Evolutionary conservation across 129 eudicot genomes (phyloP), one percentile per base, ranked within the genome.

Genomic region (Arctium minus): DNA sequence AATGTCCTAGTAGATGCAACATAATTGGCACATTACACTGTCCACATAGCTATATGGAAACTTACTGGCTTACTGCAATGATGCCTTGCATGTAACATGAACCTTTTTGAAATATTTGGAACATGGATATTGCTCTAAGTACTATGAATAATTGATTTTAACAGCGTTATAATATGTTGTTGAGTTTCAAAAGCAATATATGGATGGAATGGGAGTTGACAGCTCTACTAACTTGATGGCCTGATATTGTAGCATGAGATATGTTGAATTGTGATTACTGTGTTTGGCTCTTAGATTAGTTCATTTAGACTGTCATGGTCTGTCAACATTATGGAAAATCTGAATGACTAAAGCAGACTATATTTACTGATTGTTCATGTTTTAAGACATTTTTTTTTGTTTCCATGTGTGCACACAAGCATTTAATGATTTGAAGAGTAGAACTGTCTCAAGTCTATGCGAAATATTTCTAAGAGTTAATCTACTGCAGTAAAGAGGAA

Each of bases 401-500:
- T 64, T 64, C 0, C 70, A 64, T 64, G 70, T 64, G 70, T 64
- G 31, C 12, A 64, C 12, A 64, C 70, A 64, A 2, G 5, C 65
- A n/a, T 64, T 60, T 60, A 35, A 33, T 56, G 56, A 74, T 74
- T 39, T 74, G 4, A 74, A 74, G 56, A 74, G 56, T 62, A 38
- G 22, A 74, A 74, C 42, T 22, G 33, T 64, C 31, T 64, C 70
- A 18, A 64, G 70, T n/a, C 13, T 64, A 42, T 67, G 56, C 42
- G 29, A 60, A 17, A 62, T 84, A 72, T 39, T 39, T 72, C 40
- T 48, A 15, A 33, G 15, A 10, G 62, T 70, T 78, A 18, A 79
- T 78, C 60, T 87, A 29, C 12, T 92, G 85, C 92, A 96, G 99
- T 83, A 96, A 96, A 86, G 99, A 96, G 89, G 94, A 93, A 82